Percentiles rank a stretch among this genome's conserved stretches.
These are phyloP conservation scores for Fimicolochytrium jonesii DNA, from an alignment of 192 early-diverging fungal genomes.

Conservation along the genomic window DNA sequence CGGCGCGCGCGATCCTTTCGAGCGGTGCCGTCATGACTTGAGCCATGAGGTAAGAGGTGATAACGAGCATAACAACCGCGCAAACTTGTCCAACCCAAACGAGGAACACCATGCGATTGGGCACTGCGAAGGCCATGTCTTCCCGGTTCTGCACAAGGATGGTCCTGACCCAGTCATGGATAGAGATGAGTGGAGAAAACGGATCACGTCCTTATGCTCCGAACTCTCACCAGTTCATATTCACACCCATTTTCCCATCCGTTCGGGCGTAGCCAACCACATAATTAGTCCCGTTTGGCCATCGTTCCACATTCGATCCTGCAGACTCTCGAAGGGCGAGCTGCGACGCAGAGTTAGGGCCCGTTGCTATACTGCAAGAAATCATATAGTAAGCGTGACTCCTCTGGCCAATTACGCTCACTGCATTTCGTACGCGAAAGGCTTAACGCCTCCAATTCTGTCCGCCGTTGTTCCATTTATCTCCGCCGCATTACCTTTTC, in stretches of 20 bases:
- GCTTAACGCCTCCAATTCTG: too few relatives aligned
- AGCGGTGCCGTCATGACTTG: slow-evolving; percentile 25
- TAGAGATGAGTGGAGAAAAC: too few relatives aligned
- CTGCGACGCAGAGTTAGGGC: background rate
- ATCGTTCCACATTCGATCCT: slow-evolving; percentile 5
- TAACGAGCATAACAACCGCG: slow-evolving; percentile 14
- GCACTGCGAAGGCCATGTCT: slow-evolving; percentile 3
- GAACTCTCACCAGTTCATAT: slow-evolving; percentile 9
- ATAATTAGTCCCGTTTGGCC: slow-evolving; percentile 11
- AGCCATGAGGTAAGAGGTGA: slow-evolving; percentile 4
- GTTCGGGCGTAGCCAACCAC: slow-evolving; percentile 5
- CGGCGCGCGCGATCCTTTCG: slow-evolving; percentile 13
- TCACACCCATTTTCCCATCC: slow-evolving; percentile 3
- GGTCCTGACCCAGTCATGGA: too few relatives aligned
- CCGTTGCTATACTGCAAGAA: too few relatives aligned
- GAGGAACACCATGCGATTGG: slow-evolving; percentile 11
- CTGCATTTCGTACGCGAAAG: too few relatives aligned
- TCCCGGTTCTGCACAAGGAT: slow-evolving; percentile 14
- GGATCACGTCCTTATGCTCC: too few relatives aligned
- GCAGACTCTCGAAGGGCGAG: background rate
- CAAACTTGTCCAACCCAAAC: slow-evolving; percentile 2
- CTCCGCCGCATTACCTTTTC: too few relatives aligned
- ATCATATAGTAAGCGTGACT: too few relatives aligned
- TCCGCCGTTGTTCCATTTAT: too few relatives aligned
- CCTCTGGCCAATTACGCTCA: too few relatives aligned